Percentiles rank a stretch among this genome's conserved stretches.
These are phyloP conservation scores for Podaxis pistillaris DNA, from an alignment of 768 basidiomycete genomes.

Conservation along the genomic window DNA sequence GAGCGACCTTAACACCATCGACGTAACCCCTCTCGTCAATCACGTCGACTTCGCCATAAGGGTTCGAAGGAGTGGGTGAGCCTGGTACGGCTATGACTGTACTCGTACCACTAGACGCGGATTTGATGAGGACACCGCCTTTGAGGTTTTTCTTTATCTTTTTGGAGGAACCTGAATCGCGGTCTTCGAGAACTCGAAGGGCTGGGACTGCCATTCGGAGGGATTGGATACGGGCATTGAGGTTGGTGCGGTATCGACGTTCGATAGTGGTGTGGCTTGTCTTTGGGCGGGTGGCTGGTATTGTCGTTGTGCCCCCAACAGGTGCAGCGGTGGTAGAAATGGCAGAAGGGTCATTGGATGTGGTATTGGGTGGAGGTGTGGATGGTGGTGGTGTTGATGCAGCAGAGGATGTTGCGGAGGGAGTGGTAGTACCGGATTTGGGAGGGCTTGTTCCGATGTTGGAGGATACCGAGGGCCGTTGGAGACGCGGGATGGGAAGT, in stretches of 20 bases:
- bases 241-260: conserved; percentile 83
- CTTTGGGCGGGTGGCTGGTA: conserved; percentile 50
- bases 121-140: conserved; percentile 36
- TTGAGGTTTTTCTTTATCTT: conserved; percentile 48
- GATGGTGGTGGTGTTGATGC: conserved; percentile 42
- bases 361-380: conserved; percentile 24
- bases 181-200: conserved; percentile 71
- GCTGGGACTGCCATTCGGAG: conserved; percentile 82
- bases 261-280: conserved; percentile 91
- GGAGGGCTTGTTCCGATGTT: conserved; percentile 6
- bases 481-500: conserved; percentile 38
- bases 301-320: background rate
- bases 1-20: conserved; percentile 89
- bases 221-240: conserved; percentile 83
- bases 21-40: conserved; percentile 86
- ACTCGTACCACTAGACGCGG: conserved; percentile 15
- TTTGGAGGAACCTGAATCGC: conserved; percentile 42
- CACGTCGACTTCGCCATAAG: conserved; percentile 44
- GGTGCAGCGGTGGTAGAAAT: background rate
- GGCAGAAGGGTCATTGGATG: background rate
- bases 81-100: conserved; percentile 13
- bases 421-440: conserved; percentile 21
- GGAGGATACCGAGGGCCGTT: conserved; percentile 24
- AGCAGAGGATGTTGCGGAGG: conserved; percentile 43
- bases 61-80: conserved; percentile 30